Evolutionary conservation across 2,329 filamentous ascomycete genomes (phyloP).

Genomic region (Nemania sp.): DNA sequence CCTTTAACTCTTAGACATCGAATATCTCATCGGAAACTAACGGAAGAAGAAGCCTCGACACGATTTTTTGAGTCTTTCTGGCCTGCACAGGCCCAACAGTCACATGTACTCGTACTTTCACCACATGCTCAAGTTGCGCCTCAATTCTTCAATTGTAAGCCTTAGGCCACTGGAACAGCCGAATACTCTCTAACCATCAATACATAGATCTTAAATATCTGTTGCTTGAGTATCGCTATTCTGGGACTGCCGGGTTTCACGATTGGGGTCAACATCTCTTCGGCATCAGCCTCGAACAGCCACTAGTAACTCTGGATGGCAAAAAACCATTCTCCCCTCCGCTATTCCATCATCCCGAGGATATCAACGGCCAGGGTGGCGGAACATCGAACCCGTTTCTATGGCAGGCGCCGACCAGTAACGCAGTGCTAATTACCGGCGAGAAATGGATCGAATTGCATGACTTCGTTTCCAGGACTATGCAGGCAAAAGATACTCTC

Average conservation of each 20-base stretch:
- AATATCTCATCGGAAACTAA: constrained; percentile 62
- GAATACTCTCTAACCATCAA: neutral
- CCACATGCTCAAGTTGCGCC: constrained; percentile 78
- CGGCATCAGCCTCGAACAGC: constrained; percentile 79
- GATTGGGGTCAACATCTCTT: constrained; percentile 62
- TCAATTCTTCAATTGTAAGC: constrained; percentile 77
- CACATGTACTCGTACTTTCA: constrained; percentile 83
- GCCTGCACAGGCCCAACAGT: constrained; percentile 63
- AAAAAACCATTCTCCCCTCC: constrained; percentile 56
- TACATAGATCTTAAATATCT: constrained; percentile 70
- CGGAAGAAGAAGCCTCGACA: constrained; percentile 70
- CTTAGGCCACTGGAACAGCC: neutral
- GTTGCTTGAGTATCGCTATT: constrained; percentile 77
- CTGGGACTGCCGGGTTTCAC: constrained; percentile 49
- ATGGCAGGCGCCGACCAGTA: constrained; percentile 82
- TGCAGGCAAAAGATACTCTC: constrained; percentile 50
- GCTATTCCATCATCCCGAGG: constrained; percentile 27
- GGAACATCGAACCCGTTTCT: constrained; percentile 64
- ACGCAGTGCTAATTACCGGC: constrained; percentile 81
- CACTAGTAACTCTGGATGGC: constrained; percentile 65
- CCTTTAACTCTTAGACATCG: constrained; percentile 74
- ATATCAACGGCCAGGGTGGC: constrained; percentile 35
- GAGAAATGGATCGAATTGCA: constrained; percentile 88
- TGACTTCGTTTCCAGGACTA: constrained; percentile 69
- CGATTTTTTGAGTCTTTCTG: constrained; percentile 88